Conservation (phyloP, 768 basidiomycete genomes). For the Tulasnella sp. region DNA sequence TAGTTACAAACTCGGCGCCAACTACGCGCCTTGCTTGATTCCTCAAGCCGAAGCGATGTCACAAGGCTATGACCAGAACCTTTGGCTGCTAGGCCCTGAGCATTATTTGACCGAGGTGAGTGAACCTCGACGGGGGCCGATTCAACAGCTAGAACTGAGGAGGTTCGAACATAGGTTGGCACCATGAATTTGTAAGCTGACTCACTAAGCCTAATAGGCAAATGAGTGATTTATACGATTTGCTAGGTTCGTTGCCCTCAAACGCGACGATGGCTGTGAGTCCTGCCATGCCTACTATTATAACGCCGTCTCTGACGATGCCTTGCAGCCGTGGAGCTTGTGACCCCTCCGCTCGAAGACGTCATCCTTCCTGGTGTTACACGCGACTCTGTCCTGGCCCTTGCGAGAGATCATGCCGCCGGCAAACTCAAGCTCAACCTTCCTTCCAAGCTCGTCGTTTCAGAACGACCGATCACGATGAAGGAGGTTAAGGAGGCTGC, state of each 20-base stretch:
- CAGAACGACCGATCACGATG: slow-evolving; percentile 68
- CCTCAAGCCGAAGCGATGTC: slow-evolving; percentile 69
- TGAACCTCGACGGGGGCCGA: slow-evolving; percentile 16
- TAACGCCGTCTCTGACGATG: not conserved
- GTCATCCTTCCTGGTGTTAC: slow-evolving; percentile 36
- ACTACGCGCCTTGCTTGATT: slow-evolving; percentile 80
- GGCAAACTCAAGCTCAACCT: slow-evolving; percentile 35
- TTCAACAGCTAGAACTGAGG: not conserved
- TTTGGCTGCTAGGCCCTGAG: slow-evolving; percentile 69
- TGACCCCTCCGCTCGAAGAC: slow-evolving; percentile 33
- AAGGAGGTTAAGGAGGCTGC: slow-evolving; percentile 48
- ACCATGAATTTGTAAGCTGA: slow-evolving; percentile 90
- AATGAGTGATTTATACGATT: no score
- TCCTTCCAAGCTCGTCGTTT: slow-evolving; percentile 43
- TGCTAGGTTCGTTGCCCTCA: slow-evolving; percentile 10
- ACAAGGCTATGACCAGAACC: slow-evolving; percentile 74
- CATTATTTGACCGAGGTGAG: slow-evolving; percentile 35
- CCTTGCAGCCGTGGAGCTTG: slow-evolving; percentile 25
- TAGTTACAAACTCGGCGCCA: slow-evolving; percentile 75
- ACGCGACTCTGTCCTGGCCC: slow-evolving; percentile 30
- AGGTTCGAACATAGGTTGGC: slow-evolving; percentile 42
- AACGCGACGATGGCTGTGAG: slow-evolving; percentile 47
- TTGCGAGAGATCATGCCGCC: slow-evolving; percentile 46
- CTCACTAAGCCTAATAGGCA: no score
- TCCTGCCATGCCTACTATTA: not conserved